phyloP scores from a whole-genome alignment of 2,329 filamentous ascomycete genomes.

The Diaporthe sp. region DNA sequence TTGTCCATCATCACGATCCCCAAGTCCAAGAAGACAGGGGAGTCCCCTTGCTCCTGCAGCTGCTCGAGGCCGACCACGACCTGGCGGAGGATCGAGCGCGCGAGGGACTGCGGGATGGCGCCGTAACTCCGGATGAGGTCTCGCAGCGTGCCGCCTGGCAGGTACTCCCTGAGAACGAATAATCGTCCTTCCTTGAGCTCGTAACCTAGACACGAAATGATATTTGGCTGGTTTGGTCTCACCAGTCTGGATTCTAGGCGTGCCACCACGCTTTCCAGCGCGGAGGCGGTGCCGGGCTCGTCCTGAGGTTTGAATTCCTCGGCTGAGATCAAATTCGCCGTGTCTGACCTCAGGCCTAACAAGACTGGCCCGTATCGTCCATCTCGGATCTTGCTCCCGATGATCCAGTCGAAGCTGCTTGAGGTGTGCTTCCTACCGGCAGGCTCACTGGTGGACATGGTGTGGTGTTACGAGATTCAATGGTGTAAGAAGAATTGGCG shows the following conservation, averaged over 20 bases:
- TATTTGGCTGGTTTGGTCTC: conserved; percentile 6
- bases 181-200: conserved; percentile 14
- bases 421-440: neutral
- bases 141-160: conserved; percentile 21
- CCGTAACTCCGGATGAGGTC: conserved; percentile 15
- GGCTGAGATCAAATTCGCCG: conserved; percentile 28
- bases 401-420: conserved; percentile 6
- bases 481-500: neutral
- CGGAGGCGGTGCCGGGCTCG: neutral
- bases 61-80: conserved; percentile 14
- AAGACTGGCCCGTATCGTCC: conserved; percentile 37
- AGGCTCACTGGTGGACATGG: neutral
- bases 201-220: conserved; percentile 23
- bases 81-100: conserved; percentile 21
- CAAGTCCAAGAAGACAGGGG: neutral
- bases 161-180: conserved; percentile 1
- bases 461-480: neutral
- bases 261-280: conserved; percentile 2
- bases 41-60: conserved; percentile 2
- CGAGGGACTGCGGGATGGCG: conserved; percentile 3
- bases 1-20: conserved; percentile 12
- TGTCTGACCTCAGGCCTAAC: conserved; percentile 27
- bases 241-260: neutral
- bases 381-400: conserved; percentile 25
- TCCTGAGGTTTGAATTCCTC: conserved; percentile 23